Evolutionary conservation across 2,329 filamentous ascomycete genomes (phyloP).

Genomic region (Chrysosporium queenslandicum): DNA sequence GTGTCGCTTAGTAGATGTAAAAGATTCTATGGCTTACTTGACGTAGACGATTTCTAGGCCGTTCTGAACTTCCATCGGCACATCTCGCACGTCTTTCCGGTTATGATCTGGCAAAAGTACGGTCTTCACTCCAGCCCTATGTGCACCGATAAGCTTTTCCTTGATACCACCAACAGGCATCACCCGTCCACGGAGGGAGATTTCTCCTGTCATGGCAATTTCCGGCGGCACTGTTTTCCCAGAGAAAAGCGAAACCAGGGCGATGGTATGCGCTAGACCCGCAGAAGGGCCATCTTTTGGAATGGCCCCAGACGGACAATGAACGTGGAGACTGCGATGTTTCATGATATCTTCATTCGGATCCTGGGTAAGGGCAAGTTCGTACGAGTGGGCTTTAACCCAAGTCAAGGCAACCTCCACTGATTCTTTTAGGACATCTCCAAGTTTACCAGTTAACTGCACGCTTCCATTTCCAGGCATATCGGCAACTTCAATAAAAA

Average conservation of each 20-base stretch:
- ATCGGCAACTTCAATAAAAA: constrained; percentile 96
- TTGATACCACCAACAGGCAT: constrained; percentile 96
- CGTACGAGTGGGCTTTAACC: constrained; percentile 93
- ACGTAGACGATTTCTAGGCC: constrained; percentile 85
- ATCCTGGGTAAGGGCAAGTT: constrained; percentile 71
- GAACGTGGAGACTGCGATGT: constrained; percentile 84
- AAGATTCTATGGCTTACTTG: constrained; percentile 48
- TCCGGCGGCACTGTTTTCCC: constrained; percentile 78
- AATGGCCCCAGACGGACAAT: constrained; percentile 88
- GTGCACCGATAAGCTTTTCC: constrained; percentile 92
- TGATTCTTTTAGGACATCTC: constrained; percentile 91
- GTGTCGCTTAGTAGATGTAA: constrained; percentile 15
- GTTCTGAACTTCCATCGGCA: constrained; percentile 79
- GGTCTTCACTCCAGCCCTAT: constrained; percentile 87
- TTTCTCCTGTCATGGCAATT: constrained; percentile 83
- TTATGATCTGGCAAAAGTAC: constrained; percentile 83
- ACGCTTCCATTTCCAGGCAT: constrained; percentile 91
- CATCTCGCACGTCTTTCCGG: constrained; percentile 80
- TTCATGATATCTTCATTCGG: constrained; percentile 91
- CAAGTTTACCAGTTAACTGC: constrained; percentile 90
- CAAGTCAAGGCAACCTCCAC: constrained; percentile 93
- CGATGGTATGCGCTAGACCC: constrained; percentile 87
- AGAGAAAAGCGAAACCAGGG: constrained; percentile 80
- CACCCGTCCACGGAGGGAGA: constrained; percentile 75
- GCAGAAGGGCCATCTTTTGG: constrained; percentile 82